A percentile compares a stretch with the other conserved stretches of the same genome.
phyloP scores from a whole-genome alignment of 2,329 filamentous ascomycete genomes.

The Diaporthe velutina region DNA sequence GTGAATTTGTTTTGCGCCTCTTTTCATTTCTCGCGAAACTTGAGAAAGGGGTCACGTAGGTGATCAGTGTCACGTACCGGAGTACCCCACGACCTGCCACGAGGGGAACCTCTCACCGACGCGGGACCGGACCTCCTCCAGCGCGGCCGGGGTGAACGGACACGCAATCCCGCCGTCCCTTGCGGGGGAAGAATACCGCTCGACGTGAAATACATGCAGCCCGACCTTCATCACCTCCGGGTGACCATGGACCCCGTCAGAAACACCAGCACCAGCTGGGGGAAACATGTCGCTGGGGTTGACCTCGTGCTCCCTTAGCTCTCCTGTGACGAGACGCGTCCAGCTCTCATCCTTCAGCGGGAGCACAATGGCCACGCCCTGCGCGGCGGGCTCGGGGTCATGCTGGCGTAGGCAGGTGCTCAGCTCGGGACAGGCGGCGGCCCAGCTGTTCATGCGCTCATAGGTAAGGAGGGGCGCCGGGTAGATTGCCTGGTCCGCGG shows the following conservation, averaged over 20 bases:
- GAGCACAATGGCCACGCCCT: slow-evolving; percentile 32
- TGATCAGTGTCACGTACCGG: slow-evolving; percentile 16
- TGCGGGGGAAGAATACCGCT: not conserved
- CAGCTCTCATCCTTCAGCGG: slow-evolving; percentile 28
- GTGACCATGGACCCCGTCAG: not conserved
- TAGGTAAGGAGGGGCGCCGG: slow-evolving; percentile 30
- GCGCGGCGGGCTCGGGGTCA: not conserved
- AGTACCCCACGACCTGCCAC: slow-evolving; percentile 32
- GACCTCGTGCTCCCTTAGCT: slow-evolving; percentile 33
- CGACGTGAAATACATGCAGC: slow-evolving; percentile 36
- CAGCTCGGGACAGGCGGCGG: slow-evolving; percentile 24
- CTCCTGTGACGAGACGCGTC: slow-evolving; percentile 8
- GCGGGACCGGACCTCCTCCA: slow-evolving; percentile 32
- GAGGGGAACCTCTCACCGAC: not conserved
- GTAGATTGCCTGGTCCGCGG: slow-evolving; percentile 37
- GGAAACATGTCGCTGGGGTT: slow-evolving; percentile 33
- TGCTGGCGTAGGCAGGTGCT: slow-evolving; percentile 21
- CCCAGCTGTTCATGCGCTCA: slow-evolving; percentile 35
- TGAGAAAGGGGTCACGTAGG: not conserved
- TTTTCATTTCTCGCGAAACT: too few relatives aligned
- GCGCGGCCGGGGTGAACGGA: slow-evolving; percentile 19
- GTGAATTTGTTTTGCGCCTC: too few relatives aligned
- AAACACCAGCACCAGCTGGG: not conserved
- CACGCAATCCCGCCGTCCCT: not conserved
- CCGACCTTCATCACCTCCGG: slow-evolving; percentile 12